Conservation (phyloP, 139 green algal genomes). For the Ettlia oleoabundans region DNA sequence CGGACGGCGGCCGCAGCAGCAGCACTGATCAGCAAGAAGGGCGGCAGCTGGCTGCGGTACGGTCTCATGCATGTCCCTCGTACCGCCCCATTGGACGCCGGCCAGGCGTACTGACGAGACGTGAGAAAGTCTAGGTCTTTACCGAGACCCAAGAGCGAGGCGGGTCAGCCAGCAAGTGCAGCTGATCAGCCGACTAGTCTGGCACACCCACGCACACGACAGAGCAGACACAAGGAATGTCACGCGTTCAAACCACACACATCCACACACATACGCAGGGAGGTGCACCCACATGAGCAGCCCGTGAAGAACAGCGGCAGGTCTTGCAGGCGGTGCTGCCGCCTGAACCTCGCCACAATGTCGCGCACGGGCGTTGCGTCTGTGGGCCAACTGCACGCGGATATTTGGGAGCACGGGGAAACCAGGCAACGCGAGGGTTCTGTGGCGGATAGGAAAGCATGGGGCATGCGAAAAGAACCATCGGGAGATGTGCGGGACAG, state of each 20-base stretch:
- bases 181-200: not conserved
- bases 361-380: not conserved
- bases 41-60: not conserved
- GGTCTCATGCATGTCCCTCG: too few relatives aligned
- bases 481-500: too few relatives aligned
- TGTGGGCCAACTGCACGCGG: not conserved
- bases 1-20: not conserved
- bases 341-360: not conserved
- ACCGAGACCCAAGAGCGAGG: too few relatives aligned
- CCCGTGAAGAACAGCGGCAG: conserved; percentile 28
- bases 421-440: not conserved
- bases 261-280: not conserved
- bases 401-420: too few relatives aligned
- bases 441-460: too few relatives aligned
- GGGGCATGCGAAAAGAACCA: too few relatives aligned
- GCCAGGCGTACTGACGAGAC: too few relatives aligned
- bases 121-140: too few relatives aligned
- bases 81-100: too few relatives aligned
- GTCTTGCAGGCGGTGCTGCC: not conserved
- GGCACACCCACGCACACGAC: not conserved
- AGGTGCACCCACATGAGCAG: conserved; percentile 24
- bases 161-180: too few relatives aligned
- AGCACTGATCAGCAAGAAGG: not conserved
- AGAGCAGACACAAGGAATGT: not conserved
- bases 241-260: not conserved